Percentiles rank a stretch among this genome's conserved stretches.
phyloP scores from a whole-genome alignment of 208 protist genomes.

The Trichomonas tenax region DNA sequence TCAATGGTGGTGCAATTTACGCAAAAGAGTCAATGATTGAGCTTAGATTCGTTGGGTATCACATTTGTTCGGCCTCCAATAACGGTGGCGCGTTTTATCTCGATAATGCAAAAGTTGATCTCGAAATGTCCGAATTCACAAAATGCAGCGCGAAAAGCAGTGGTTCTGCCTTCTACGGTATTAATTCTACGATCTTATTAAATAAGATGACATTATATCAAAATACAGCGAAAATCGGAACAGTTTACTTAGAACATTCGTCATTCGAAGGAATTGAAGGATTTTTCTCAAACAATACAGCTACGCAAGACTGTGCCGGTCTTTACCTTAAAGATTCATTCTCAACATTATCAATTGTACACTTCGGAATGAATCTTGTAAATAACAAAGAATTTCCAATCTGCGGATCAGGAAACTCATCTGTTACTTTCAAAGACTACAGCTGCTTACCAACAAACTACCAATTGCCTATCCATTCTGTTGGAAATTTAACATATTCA shows the following conservation, averaged over 20 bases:
- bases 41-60: not conserved
- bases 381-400: not conserved
- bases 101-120: not conserved
- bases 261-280: not conserved
- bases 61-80: not conserved
- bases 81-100: not conserved
- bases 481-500: not conserved
- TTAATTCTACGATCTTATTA: not conserved
- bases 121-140: not conserved
- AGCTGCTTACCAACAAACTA: not conserved
- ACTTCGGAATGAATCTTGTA: not conserved
- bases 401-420: not conserved
- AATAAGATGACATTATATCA: not conserved
- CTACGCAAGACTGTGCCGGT: not conserved
- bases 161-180: not conserved
- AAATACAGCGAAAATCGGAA: not conserved
- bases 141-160: not conserved
- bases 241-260: not conserved
- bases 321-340: not conserved
- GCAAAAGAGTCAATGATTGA: not conserved
- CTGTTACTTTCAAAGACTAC: not conserved
- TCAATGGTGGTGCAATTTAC: not conserved
- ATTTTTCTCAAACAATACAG: not conserved
- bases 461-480: not conserved
- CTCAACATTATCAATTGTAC: not conserved